Base-by-base conservation (phyloP, 2,329 filamentous ascomycete species). In the Camillea tinctor region DNA sequence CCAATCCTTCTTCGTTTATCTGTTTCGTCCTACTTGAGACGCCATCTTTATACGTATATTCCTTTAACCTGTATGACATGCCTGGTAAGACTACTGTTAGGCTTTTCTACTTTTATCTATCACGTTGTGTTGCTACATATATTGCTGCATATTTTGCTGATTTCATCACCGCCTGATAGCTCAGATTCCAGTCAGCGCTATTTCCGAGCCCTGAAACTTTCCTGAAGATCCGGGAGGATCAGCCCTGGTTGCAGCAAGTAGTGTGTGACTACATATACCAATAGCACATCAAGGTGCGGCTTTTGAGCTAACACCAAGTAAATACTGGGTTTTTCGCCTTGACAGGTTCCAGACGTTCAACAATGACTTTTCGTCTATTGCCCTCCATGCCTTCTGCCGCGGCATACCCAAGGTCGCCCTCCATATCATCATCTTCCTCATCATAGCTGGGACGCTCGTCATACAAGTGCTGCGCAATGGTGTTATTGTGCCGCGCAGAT, bases 291-390 rank as follows among this genome's bases (percentile, higher is more conserved):
- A 15, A 7, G 11, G 36, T 15, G 13, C 17, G 17, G 13, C 36
- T 7, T 44, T 44, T 44, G 36, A 17, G 11, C 79, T 79, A 98
- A 80, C 95, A 99, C 91, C 95, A 99, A 51, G 91, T 97, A 76
- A 99, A 99, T 30, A 99, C 93, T 1, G 95, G 95, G 73, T 96
- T 96, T 74, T 90, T 90, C 72, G 88, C 92, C 82, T 98, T 98
- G 63, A 99, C 95, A 61, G 94, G 91, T 80, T 99, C 95, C 60
- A 99, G 79, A 64, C 95, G 84, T 81, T 99, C 95, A 53, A 99
- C 93, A 80, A 99, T 98, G 53, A 99, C 95, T 76, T 95, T 96
- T 69, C 93, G 86, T 73, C 90, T 88, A 70, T 93, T 91, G 13
- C 91, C 91, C 76, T 98, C 95, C 86, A 96, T 92, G 23, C 92